phyloP scores from a whole-genome alignment of 163 green algal genomes.

The Scenedesmus sp. region DNA sequence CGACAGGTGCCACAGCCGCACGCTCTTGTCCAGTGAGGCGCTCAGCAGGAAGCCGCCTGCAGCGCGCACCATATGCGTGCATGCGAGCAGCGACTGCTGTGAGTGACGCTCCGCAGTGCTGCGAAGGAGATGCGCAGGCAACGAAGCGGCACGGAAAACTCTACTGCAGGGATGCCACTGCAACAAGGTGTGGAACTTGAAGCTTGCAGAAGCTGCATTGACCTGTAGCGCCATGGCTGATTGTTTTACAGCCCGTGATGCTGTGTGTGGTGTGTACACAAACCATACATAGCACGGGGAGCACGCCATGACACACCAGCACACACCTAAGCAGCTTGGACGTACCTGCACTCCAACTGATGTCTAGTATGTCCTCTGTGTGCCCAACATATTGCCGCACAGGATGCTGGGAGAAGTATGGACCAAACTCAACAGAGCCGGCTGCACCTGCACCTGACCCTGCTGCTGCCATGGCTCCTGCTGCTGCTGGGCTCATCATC shows the following conservation, averaged over 20 bases:
- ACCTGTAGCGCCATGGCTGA: not conserved
- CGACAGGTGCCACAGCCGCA: slow-evolving; percentile 92
- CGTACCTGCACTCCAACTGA: slow-evolving; percentile 80
- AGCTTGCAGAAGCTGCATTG: not conserved
- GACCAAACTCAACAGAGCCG: slow-evolving; percentile 23
- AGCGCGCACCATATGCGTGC: not conserved
- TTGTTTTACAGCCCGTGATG: not conserved
- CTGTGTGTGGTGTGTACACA: too few relatives aligned
- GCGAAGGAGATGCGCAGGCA: not conserved
- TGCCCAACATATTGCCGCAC: slow-evolving; percentile 70
- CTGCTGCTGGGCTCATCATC: not conserved
- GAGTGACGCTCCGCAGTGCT: not conserved
- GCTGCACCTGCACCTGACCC: not conserved
- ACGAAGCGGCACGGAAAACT: not conserved
- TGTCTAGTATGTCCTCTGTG: slow-evolving; percentile 91
- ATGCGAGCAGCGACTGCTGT: not conserved
- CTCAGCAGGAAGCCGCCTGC: slow-evolving; percentile 57
- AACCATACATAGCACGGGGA: too few relatives aligned
- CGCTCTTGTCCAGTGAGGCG: slow-evolving; percentile 86
- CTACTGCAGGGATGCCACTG: not conserved
- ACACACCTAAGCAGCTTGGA: too few relatives aligned
- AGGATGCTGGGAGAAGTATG: slow-evolving; percentile 25
- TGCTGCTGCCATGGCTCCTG: not conserved
- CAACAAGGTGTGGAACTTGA: not conserved
- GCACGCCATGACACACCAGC: too few relatives aligned